Base-by-base conservation (phyloP, 176 grass and related monocot species). In the Cenchrus fungigraminus region DNA sequence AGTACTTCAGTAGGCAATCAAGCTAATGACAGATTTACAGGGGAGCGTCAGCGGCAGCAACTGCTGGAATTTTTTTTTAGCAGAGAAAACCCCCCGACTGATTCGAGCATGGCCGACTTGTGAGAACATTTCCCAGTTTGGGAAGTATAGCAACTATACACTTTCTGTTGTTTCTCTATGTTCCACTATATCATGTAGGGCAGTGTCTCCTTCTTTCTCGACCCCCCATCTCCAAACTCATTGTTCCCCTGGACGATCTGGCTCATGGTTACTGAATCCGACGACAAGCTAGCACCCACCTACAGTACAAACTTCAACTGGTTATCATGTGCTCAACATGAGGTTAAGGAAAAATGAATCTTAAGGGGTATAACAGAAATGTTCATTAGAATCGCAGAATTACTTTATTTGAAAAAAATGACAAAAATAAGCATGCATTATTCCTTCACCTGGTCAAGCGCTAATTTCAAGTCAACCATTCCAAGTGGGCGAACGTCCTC, bases 401-500 rank as follows among this genome's bases (percentile, higher is more conserved):
- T 25, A 25, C 25, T 25, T 25, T 25, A 25, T 25, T 25, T 25
- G 25, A 25, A 25, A 25, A 25, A 25, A 25, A 25, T 25, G 25
- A 25, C 25, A 25, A 25, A 25, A 61, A 74, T 9, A 61, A 85
- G 31, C 22, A 51, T 16, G 2, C 42, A 53, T 5, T 56, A 52
- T 45, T 73, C 12, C 62, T 58, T 78, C 55, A 97, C 95, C 92
- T 86, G 84, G 52, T 78, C 84, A 79, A 84, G 86, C 5, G 92
- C 88, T 62, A 54, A 88, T 91, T 58, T 97, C 37, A 97, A 86
- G 71, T 97, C 95, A 19, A 86, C 92, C 90, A 94, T 91, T 83
- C 79, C 79, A 87, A 97, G 79, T 79, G 71, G 82, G 40, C 90
- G 86, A 69, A 93, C 55, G 15, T 88, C 82, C 1, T 92, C 65